A percentile compares a stretch with the other conserved stretches of the same genome.
Evolutionary conservation across 208 protist genomes (phyloP).

Genomic region (Wallacemonas sp.): DNA sequence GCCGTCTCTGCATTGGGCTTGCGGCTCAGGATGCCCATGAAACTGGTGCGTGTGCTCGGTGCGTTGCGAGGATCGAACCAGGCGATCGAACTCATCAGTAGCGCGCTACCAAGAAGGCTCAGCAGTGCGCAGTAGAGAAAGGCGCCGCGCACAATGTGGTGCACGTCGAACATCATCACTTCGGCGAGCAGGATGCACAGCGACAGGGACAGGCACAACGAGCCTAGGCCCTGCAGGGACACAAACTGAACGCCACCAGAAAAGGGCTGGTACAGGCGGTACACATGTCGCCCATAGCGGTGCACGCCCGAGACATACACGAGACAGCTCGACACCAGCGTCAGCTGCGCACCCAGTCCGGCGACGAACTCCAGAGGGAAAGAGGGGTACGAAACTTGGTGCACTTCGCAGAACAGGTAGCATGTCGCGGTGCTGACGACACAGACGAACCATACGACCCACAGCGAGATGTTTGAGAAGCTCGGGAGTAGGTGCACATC

Average conservation of each 20-base stretch:
- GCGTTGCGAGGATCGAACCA: conserved; percentile 41
- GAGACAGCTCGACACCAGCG: conserved; percentile 42
- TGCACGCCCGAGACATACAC: conserved; percentile 55
- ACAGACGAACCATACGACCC: conserved; percentile 53
- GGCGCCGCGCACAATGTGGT: conserved; percentile 37
- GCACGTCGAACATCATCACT: conserved; percentile 30
- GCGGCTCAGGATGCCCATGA: conserved; percentile 36
- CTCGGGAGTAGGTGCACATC: conserved; percentile 18
- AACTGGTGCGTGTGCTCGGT: neutral
- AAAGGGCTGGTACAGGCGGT: conserved; percentile 85
- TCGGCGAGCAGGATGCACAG: conserved; percentile 34
- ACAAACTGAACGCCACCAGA: conserved; percentile 70
- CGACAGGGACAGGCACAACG: conserved; percentile 31
- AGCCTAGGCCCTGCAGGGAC: conserved; percentile 70
- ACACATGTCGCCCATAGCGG: conserved; percentile 42
- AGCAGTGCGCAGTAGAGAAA: conserved; percentile 37
- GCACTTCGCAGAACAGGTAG: conserved; percentile 61
- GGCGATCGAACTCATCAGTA: conserved; percentile 55
- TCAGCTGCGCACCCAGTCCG: conserved; percentile 41
- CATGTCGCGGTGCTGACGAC: conserved; percentile 48
- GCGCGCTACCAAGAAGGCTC: conserved; percentile 53
- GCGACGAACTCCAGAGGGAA: conserved; percentile 64
- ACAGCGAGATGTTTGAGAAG: conserved; percentile 68
- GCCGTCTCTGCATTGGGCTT: conserved; percentile 69
- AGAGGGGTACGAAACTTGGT: conserved; percentile 37